Evolutionary conservation across 768 basidiomycete species (phyloP).

Genomic region (Dendrothele bispora): DNA sequence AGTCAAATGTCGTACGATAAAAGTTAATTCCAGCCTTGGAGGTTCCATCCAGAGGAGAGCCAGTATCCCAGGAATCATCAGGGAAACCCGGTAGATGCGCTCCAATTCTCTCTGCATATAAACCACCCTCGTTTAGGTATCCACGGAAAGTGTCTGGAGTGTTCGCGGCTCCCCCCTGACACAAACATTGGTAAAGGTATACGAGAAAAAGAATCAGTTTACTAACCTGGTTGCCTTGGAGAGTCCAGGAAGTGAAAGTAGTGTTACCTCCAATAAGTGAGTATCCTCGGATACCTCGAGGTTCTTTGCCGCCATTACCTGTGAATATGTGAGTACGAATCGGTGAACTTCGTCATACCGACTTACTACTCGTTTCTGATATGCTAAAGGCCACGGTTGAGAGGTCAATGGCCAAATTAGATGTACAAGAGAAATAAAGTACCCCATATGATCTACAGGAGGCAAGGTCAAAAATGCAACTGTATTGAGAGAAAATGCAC

Average conservation of each 20-base stretch:
- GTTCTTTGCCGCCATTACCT: constrained; percentile 52
- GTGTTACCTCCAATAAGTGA: constrained; percentile 40
- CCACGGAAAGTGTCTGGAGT: constrained; percentile 46
- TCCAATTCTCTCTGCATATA: constrained; percentile 48
- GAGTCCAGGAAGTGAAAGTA: constrained; percentile 37
- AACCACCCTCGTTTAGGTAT: constrained; percentile 51
- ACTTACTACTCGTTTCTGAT: constrained; percentile 45
- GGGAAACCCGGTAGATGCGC: constrained; percentile 51
- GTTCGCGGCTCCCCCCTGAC: constrained; percentile 37
- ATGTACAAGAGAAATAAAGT: constrained; percentile 1
- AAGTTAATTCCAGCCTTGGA: constrained; percentile 43
- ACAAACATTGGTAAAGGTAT: background rate
- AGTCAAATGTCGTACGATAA: constrained; percentile 40
- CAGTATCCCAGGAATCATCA: constrained; percentile 36
- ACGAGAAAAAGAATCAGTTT: background rate
- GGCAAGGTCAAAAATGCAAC: background rate
- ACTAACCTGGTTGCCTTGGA: constrained; percentile 43
- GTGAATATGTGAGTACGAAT: background rate
- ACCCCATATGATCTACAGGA: constrained; percentile 51
- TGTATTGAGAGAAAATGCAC: background rate
- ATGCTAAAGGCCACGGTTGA: constrained; percentile 29
- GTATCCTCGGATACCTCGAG: constrained; percentile 48
- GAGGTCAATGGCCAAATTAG: background rate
- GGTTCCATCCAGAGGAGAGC: constrained; percentile 31
- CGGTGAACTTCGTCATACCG: background rate